These are phyloP conservation scores for Tremellales sp. DNA, from an alignment of 1,284 basidiomycete genomes.

Conservation along the genomic window DNA sequence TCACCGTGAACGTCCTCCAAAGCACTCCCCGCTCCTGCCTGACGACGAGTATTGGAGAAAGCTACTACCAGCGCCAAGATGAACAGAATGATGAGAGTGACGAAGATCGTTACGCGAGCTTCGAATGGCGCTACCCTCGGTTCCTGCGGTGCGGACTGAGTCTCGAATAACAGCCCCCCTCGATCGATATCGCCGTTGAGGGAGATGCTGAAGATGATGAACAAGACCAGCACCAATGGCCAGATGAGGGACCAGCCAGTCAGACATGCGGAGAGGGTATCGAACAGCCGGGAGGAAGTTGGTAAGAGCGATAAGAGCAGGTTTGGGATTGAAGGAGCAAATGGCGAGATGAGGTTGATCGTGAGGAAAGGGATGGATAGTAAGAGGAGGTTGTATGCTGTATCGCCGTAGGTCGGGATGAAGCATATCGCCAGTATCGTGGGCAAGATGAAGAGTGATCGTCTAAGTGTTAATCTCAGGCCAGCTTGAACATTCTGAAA, in stretches of 20 bases:
- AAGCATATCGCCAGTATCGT: too few relatives aligned
- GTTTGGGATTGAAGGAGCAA: conserved; percentile 8
- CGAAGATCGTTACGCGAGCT: conserved; percentile 21
- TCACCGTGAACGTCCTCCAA: too few relatives aligned
- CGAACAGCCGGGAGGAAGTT: conserved; percentile 14
- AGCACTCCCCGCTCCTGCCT: not conserved
- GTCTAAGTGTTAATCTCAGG: too few relatives aligned
- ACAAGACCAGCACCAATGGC: conserved; percentile 13
- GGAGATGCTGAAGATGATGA: conserved; percentile 18
- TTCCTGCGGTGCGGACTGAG: conserved; percentile 13
- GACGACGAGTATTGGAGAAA: not conserved
- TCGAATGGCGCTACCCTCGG: conserved; percentile 21
- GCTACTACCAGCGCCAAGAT: conserved; percentile 1
- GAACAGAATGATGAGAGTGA: conserved; percentile 16
- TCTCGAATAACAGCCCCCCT: conserved; percentile 1
- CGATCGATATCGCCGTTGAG: conserved; percentile 32
- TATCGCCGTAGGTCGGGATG: not conserved
- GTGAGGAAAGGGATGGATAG: conserved; percentile 23
- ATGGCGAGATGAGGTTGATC: conserved; percentile 8
- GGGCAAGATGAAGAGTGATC: too few relatives aligned
- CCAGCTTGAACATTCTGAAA: too few relatives aligned
- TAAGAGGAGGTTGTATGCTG: conserved; percentile 15
- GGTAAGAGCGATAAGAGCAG: conserved; percentile 9
- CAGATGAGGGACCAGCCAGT: conserved; percentile 5
- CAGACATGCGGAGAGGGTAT: conserved; percentile 7